Conservation (phyloP, 805 yeast species). For the Saturnispora halmiae region DNA sequence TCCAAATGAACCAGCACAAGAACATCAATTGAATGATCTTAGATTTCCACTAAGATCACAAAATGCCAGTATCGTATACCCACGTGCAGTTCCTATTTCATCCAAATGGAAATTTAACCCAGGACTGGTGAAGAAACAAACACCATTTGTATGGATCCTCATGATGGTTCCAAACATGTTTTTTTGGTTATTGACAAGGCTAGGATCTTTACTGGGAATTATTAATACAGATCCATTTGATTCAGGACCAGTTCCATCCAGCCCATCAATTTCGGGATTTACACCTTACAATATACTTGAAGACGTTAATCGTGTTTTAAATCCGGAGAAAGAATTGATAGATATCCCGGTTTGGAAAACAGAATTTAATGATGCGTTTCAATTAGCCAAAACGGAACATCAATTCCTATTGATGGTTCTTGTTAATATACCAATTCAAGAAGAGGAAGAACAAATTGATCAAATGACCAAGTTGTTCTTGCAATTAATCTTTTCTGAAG, state of each 20-base stretch:
- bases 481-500: slow-evolving; percentile 31
- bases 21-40: slow-evolving; percentile 1
- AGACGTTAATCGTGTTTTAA: slow-evolving; percentile 15
- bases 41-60: slow-evolving; percentile 14
- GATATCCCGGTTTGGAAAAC: slow-evolving; percentile 25
- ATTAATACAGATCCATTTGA: slow-evolving; percentile 25
- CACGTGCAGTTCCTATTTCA: slow-evolving; percentile 29
- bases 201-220: slow-evolving; percentile 31
- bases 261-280: slow-evolving; percentile 16
- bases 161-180: slow-evolving; percentile 48
- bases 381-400: slow-evolving; percentile 30
- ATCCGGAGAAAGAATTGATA: slow-evolving; percentile 6
- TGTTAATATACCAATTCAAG: slow-evolving; percentile 37
- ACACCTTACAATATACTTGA: slow-evolving; percentile 16
- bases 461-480: slow-evolving; percentile 19
- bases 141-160: slow-evolving; percentile 39
- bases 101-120: slow-evolving; percentile 31
- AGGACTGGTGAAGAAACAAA: slow-evolving; percentile 18
- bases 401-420: slow-evolving; percentile 49
- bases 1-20: neutral
- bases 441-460: slow-evolving; percentile 16
- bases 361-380: slow-evolving; percentile 36
- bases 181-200: slow-evolving; percentile 26
- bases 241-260: slow-evolving; percentile 24
- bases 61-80: slow-evolving; percentile 24